Conservation (phyloP, 2,329 filamentous ascomycete genomes). For the Arthrobotrys musiformis region DNA sequence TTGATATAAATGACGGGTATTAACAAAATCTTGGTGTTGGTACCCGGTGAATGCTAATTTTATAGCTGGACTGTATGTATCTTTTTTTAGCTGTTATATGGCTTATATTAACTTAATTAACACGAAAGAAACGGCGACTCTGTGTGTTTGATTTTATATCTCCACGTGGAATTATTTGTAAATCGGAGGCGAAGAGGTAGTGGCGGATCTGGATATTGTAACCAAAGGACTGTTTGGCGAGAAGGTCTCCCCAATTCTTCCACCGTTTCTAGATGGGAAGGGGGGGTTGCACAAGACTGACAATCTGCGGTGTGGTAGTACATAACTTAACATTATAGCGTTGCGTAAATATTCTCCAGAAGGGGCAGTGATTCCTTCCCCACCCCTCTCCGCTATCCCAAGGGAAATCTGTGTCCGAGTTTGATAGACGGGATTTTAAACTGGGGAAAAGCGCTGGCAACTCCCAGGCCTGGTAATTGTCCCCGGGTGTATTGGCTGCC, state of each 20-base stretch:
- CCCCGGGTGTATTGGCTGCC: conserved; percentile 30
- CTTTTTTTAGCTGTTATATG: background rate
- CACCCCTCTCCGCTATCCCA: background rate
- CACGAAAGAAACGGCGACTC: background rate
- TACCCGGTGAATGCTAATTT: background rate
- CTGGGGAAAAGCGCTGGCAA: background rate
- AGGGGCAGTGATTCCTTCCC: background rate
- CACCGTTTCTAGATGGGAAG: conserved; percentile 14
- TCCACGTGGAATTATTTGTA: conserved; percentile 37
- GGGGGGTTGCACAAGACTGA: conserved; percentile 20
- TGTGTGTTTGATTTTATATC: background rate
- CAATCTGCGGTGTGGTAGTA: conserved; percentile 37
- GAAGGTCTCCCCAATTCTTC: conserved; percentile 1
- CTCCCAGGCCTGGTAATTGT: background rate
- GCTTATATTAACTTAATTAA: no score
- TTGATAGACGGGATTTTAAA: conserved; percentile 5
- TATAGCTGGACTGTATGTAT: background rate
- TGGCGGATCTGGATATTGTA: conserved; percentile 31
- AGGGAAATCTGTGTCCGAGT: background rate
- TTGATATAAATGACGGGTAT: background rate
- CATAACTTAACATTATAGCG: conserved; percentile 30
- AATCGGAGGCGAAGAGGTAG: conserved; percentile 28
- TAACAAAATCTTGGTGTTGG: background rate
- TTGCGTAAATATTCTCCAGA: background rate
- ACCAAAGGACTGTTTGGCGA: conserved; percentile 33